Base-by-base conservation (phyloP, 768 basidiomycete species). In the Suillus occidentalis region DNA sequence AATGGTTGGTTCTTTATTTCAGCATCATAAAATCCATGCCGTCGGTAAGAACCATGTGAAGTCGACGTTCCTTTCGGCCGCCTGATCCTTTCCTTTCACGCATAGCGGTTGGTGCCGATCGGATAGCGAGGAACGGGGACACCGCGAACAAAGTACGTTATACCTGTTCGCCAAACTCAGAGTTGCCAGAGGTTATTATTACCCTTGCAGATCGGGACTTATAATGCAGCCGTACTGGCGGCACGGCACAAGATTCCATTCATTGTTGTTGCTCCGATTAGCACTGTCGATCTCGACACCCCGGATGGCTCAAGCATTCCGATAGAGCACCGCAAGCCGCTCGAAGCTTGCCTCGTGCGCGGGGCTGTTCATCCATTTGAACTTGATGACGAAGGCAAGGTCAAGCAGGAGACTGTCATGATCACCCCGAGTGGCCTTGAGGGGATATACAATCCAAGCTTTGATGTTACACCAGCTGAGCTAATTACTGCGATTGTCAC, bases 1-100 rank as follows among this genome's bases (percentile, higher is more conserved):
- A 42, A 97, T 97, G 92, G 93, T 99, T 20, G 97, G 97, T 10
- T 96, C 94, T 1, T 79, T 98, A 60, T 93, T 99, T 81, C 94
- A 96, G 72, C 87, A 95, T 73, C 84, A 92, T 72, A 76, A 83
- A 25, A 92, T 96, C 61, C 91, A 95, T 71, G 92, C 89, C 34
- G 87, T 95, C 62, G 87, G 91, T 92, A 66, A 69, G 87, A 63
- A 14, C 31, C 60, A 56, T 53, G 25, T 50, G 12, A 43, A 18
- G 37, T 25, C 28, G 13, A 14, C 34, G 1, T 12, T 43, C 8
- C 20, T 20, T 20, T 42, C 4, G 16, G 20, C n/a, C 57, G 9
- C 9, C 22, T 47, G 62, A 22, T 34, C 58, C 39, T 31, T 45
- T 14, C 62, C 42, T 18, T 52, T 62, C 34, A 37, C 39, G 62